Percentiles rank a stretch among this genome's conserved stretches.
Evolutionary conservation across 768 basidiomycete genomes (phyloP).

Genomic region (Tricholoma matsutake): DNA sequence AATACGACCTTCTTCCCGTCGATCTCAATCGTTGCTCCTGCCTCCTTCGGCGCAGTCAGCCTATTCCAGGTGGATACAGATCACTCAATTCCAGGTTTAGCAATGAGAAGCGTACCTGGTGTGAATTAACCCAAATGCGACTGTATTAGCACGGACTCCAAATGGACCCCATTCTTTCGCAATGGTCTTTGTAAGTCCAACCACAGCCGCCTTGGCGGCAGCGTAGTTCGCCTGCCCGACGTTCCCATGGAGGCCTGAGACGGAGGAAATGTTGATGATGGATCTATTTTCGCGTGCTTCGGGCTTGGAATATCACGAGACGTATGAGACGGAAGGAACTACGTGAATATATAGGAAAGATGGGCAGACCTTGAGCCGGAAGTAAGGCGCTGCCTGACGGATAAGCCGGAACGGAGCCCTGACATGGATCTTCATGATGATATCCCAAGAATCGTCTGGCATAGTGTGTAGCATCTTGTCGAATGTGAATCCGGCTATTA

Average conservation of each 20-base stretch:
- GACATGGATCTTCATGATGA: conserved; percentile 83
- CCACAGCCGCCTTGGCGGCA: conserved; percentile 72
- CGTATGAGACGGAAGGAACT: background rate
- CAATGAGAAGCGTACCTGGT: conserved; percentile 51
- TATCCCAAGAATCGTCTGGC: conserved; percentile 76
- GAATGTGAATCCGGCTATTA: conserved; percentile 68
- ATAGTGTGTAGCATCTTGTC: conserved; percentile 90
- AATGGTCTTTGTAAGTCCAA: conserved; percentile 82
- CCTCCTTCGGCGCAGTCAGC: conserved; percentile 77
- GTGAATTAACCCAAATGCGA: conserved; percentile 76
- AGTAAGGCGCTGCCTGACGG: conserved; percentile 80
- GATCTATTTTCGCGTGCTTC: conserved; percentile 64
- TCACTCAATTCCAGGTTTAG: background rate
- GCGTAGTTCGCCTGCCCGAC: conserved; percentile 85
- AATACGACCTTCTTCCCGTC: conserved; percentile 82
- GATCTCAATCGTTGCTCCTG: conserved; percentile 71
- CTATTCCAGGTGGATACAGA: conserved; percentile 28
- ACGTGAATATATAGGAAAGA: background rate
- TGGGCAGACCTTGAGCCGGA: conserved; percentile 64
- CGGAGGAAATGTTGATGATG: conserved; percentile 80
- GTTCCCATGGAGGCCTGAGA: conserved; percentile 81
- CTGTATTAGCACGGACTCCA: conserved; percentile 77
- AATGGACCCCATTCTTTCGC: conserved; percentile 86
- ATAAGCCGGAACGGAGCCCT: conserved; percentile 84
- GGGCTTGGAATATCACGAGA: conserved; percentile 31